Base-by-base conservation (phyloP, 179 eudicot genomes). In the Vitellaria paradoxa region DNA sequence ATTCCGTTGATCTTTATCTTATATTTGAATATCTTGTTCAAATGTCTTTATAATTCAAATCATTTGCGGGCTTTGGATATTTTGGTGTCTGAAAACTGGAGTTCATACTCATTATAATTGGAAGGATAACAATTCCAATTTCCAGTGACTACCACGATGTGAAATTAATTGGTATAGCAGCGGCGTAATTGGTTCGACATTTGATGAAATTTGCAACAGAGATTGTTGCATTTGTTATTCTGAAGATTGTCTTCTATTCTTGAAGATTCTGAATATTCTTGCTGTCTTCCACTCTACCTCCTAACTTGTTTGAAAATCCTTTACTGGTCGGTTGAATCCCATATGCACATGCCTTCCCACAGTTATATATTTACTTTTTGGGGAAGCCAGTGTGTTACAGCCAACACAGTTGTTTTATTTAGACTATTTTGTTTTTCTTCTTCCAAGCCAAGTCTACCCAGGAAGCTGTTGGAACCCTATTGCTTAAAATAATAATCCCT, bases 1-100 rank as follows among this genome's bases (percentile, higher is more conserved):
- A 68, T 1, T 68, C 52, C 47, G 74, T 68, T 52, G 5, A 60
- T 61, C 7, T 73, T 52, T 68, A 55, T 67, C 63, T 47, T 59
- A 5, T 74, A 47, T 78, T 52, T 69, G 49, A 45, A 61, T 60
- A 2, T 40, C 49, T 6, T 60, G 53, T 68, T 49, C 46, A 59
- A 55, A n/a, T 67, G n/a, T 47, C 1, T 30, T 24, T 67, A 12
- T 46, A 5, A 70, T 69, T 42, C 2, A 24, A 18, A 12, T 9
- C 8, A 8, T 18, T 57, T 57, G 52, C 21, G 12, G 6, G n/a
- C n/a, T 49, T 45, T 18, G 26, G 53, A 61, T 21, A 61, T 61
- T 61, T 61, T 61, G 65, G 11, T 21, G 20, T 57, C 30, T 61
- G 26, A 61, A 61, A 50, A 57, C 21, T 61, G 26, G 65, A 61